Base-by-base conservation (phyloP, 306 rosid genomes). In the Fagus sylvatica region DNA sequence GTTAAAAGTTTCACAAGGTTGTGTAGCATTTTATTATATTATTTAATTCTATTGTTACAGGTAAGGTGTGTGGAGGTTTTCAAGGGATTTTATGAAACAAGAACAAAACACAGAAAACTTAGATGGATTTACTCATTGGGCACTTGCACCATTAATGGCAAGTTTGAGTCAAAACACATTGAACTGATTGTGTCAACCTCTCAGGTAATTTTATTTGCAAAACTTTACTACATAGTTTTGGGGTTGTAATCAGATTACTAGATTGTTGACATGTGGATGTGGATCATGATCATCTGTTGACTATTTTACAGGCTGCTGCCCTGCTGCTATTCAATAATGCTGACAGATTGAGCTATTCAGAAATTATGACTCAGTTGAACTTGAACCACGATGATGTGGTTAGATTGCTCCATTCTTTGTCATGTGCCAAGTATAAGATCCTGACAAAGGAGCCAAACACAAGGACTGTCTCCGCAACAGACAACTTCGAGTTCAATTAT, bases 81-180 rank as follows among this genome's bases (percentile, higher is more conserved):
- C 59, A 94, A 89, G 84, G 90, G 55, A 8, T 94, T 89, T 78
- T 91, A 91, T 78, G 88, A 88, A 74, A 82, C 87, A 30, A 89
- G 75, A 84, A 85, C 91, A 6, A 90, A 86, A 61, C 90, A 92
- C 22, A 84, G 93, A 82, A 94, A 94, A 83, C 96, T 94, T 59
- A 82, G 94, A 0, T 94, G 98, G 98, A 92, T 94, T 75, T 90
- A 92, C 82, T 91, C 98, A 10, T 75, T 94, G 82, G 98, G 98
- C 37, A 88, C 91, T 40, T 92, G 98, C 85, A 78, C 85, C 46
- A 81, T 94, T 36, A 80, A 6, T 69, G 97, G 94, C 59, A 90
- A 88, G 81, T 94, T 94, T 80, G 96, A 92, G 4, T 78, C 81
- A 19, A 92, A 89, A 80, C 68, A 85, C 57, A 89, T 92, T 74